These are phyloP conservation scores for Kondoa subrosea DNA, from an alignment of 768 basidiomycete genomes.

Conservation along the genomic window DNA sequence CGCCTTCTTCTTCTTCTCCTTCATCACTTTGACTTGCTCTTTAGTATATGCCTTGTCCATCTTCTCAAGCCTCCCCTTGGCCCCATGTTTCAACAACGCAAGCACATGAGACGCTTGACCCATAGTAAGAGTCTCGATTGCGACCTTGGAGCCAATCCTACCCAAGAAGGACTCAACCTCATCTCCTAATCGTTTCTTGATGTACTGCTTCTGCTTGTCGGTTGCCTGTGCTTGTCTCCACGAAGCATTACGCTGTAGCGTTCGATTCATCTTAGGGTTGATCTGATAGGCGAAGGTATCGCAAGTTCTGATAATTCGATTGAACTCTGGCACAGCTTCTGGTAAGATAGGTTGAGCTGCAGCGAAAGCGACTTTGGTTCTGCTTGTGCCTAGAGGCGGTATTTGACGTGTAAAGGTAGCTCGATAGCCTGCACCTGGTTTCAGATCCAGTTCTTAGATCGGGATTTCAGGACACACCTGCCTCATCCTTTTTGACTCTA, in stretches of 20 bases:
- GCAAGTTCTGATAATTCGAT: not conserved
- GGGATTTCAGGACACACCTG: not conserved
- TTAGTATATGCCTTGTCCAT: not conserved
- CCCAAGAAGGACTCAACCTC: not conserved
- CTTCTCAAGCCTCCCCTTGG: conserved; percentile 4
- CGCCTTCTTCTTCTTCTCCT: not conserved
- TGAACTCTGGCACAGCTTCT: not conserved
- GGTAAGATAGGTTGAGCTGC: not conserved
- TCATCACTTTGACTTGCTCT: not conserved
- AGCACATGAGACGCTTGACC: not conserved
- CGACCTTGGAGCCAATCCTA: not conserved
- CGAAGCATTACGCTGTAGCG: not conserved
- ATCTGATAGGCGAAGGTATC: not conserved
- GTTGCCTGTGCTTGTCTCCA: conserved; percentile 1
- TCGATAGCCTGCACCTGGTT: not conserved
- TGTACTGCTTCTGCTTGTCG: not conserved
- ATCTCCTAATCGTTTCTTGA: not conserved
- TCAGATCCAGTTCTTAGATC: not conserved
- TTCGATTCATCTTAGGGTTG: not conserved
- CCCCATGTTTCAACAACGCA: conserved; percentile 7
- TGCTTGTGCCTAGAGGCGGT: not conserved
- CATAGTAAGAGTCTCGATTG: not conserved
- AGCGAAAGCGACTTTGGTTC: not conserved
- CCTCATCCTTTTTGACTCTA: not conserved
- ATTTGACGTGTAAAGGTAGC: not conserved